Evolutionary conservation across 164 flowering plant species (phyloP), one percentile per base, ranked within the genome.

Genomic region (Stephania cephalantha): DNA sequence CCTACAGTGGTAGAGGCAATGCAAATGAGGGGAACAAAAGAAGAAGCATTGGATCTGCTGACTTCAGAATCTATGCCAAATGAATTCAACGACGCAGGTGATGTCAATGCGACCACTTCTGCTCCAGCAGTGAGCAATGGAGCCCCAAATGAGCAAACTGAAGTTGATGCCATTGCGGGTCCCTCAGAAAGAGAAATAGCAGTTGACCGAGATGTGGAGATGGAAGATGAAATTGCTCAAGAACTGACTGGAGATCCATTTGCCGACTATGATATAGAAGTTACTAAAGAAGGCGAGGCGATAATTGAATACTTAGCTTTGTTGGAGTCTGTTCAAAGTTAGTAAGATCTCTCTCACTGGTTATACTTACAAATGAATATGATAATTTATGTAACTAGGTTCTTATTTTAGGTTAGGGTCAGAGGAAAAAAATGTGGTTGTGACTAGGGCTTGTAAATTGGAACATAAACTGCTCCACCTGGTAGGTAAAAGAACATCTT

Each of bases 251-350:
- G 67, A 11, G 96, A 91, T 87, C 91, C 87, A 6, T 83, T 86
- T 6, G 71, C 97, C 29, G 97, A 90, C 71, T 91, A 91, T 78
- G 98, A 91, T 79, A 86, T 91, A 66, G 94, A 90, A 30, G 87
- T 95, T 63, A 84, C 90, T 1, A 81, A 81, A 83, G 98, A 93
- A 91, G 95, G 95, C 25, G 99, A 91, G 79, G 97, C 99, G 55
- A 81, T 95, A 58, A 70, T 75, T 0, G 96, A 95, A 81, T 95
- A 93, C 79, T 55, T 93, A 80, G 85, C 90, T 71, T 79, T 92
- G 79, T 79, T 89, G 66, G 86, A 78, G 66, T 84, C 93, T 58
- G 64, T n/a, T 18, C 20, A 58, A n/a, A 58, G 64, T 58, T 46
- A 69, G 9, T 63, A 70, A 53, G 68, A 64, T 15, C 46, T 76